Evolutionary conservation across 2,329 filamentous ascomycete genomes (phyloP).

Genomic region (Xylogone sp.): DNA sequence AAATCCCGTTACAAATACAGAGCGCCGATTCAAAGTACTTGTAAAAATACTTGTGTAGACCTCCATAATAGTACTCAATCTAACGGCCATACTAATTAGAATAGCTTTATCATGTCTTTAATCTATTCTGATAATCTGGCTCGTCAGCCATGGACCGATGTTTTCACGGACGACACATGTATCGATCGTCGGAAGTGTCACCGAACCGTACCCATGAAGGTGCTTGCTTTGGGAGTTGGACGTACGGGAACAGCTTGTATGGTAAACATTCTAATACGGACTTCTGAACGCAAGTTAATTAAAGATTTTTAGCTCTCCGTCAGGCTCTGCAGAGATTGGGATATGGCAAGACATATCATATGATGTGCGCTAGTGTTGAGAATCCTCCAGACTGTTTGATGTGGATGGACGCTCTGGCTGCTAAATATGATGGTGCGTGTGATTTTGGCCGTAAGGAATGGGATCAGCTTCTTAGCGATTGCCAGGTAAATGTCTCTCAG

Average conservation of each 20-base stretch:
- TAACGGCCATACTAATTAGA: background rate
- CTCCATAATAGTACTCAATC: background rate
- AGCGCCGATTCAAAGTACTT: no score
- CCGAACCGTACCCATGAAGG: constrained; percentile 65
- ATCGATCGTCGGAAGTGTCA: constrained; percentile 63
- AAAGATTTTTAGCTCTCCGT: background rate
- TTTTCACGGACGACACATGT: constrained; percentile 61
- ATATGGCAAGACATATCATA: background rate
- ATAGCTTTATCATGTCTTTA: background rate
- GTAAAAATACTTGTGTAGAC: no score
- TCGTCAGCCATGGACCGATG: constrained; percentile 47
- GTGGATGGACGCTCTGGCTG: constrained; percentile 31
- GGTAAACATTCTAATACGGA: constrained; percentile 18
- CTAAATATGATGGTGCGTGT: constrained; percentile 26
- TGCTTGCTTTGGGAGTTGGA: constrained; percentile 64
- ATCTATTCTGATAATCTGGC: background rate
- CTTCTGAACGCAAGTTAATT: background rate
- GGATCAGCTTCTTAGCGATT: constrained; percentile 31
- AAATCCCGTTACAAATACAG: no score
- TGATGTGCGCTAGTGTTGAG: background rate
- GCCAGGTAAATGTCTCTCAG: constrained; percentile 18
- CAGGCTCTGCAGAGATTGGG: background rate
- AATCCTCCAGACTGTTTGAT: constrained; percentile 25
- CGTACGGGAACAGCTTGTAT: constrained; percentile 66
- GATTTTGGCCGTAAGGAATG: constrained; percentile 28